Evolutionary conservation across 352 stramenopile species (phyloP).

Genomic region (Globisporangium uncinulatum): DNA sequence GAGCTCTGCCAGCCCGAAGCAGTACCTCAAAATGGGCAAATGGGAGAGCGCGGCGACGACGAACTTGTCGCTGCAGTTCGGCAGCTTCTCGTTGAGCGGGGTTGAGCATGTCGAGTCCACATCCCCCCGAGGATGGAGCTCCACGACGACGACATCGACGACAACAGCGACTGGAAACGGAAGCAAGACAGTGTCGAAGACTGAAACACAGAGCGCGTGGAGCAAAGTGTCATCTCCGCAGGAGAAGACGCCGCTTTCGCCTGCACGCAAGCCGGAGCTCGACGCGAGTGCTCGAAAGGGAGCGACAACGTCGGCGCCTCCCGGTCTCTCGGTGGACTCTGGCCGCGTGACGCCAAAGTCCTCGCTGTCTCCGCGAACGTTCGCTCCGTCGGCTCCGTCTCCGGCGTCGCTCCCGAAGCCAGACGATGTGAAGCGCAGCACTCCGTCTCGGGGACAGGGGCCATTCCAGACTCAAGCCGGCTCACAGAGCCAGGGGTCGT

Average conservation of each 20-base stretch:
- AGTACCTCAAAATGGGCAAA: constrained; percentile 82
- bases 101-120: constrained; percentile 48
- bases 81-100: constrained; percentile 80
- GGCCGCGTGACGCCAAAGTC: constrained; percentile 63
- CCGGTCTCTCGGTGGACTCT: constrained; percentile 63
- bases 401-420: constrained; percentile 83
- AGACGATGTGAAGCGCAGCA: constrained; percentile 77
- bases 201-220: constrained; percentile 55
- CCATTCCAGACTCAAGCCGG: constrained; percentile 41
- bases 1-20: constrained; percentile 43
- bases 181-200: constrained; percentile 35
- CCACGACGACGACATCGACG: constrained; percentile 33
- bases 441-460: constrained; percentile 47
- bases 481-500: constrained; percentile 25
- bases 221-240: constrained; percentile 51
- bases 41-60: constrained; percentile 65
- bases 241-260: constrained; percentile 57
- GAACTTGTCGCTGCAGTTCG: constrained; percentile 83
- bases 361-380: constrained; percentile 52
- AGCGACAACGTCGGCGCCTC: constrained; percentile 50
- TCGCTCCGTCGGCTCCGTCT: constrained; percentile 69
- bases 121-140: constrained; percentile 59
- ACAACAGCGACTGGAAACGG: constrained; percentile 32
- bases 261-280: constrained; percentile 33
- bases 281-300: constrained; percentile 14